These are phyloP conservation scores for Bonia amplexicaulis DNA, from an alignment of 176 grass and related monocot genomes.

Conservation along the genomic window DNA sequence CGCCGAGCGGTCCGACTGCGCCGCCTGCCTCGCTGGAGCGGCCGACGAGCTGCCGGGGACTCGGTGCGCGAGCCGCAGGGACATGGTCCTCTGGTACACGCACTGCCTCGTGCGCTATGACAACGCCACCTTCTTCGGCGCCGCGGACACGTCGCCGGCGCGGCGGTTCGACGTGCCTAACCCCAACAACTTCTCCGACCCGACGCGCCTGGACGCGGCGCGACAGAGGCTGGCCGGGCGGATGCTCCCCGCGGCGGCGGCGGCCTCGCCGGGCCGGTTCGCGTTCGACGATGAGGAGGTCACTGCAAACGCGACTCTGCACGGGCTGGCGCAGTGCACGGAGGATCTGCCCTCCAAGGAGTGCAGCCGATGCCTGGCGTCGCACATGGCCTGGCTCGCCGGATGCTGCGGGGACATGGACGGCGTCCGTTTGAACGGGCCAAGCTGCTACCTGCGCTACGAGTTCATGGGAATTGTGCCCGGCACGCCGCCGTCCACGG, in stretches of 20 bases:
- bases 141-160: background rate
- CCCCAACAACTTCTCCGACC: slow-evolving; percentile 27
- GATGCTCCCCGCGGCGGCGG: slow-evolving; percentile 22
- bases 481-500: slow-evolving; percentile 1
- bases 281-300: slow-evolving; percentile 3
- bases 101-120: slow-evolving; percentile 31
- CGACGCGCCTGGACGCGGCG: background rate
- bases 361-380: slow-evolving; percentile 27
- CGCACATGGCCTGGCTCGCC: slow-evolving; percentile 7
- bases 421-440: slow-evolving; percentile 10
- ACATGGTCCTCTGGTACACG: slow-evolving; percentile 27
- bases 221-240: background rate
- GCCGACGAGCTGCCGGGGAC: background rate
- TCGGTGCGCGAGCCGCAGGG: background rate
- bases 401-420: slow-evolving; percentile 26
- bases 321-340: slow-evolving; percentile 33
- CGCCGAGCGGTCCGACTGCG: slow-evolving; percentile 9
- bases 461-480: slow-evolving; percentile 10
- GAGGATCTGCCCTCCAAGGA: slow-evolving; percentile 6
- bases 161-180: background rate
- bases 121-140: slow-evolving; percentile 13
- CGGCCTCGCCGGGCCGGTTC: background rate
- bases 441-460: slow-evolving; percentile 31
- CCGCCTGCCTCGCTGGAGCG: slow-evolving; percentile 12
- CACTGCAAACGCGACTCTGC: slow-evolving; percentile 1